Conservation (phyloP, 495 filamentous ascomycete species). For the Neurospora tetrasperma region DNA sequence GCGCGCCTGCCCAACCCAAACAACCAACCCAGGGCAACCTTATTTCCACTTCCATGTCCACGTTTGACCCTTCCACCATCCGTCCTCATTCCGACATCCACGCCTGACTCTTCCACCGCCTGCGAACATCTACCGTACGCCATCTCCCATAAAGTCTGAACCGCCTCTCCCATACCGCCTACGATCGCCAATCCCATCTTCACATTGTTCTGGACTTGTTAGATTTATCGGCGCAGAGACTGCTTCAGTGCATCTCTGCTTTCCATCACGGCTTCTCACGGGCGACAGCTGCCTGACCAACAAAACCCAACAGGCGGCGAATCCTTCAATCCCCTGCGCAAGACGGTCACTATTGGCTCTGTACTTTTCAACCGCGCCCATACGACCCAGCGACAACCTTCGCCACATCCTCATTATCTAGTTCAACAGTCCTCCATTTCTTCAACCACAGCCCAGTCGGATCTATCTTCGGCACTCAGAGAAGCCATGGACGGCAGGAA, state of each 20-base stretch:
- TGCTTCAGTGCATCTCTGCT: constrained; percentile 19
- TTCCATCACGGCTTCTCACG: constrained; percentile 23
- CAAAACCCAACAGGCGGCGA: constrained; percentile 3
- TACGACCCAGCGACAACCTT: constrained; percentile 17
- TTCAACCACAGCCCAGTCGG: not conserved
- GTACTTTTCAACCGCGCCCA: constrained; percentile 34
- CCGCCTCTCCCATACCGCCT: not conserved
- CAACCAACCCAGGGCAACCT: not conserved
- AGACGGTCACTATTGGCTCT: constrained; percentile 27
- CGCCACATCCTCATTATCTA: constrained; percentile 11
- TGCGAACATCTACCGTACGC: not conserved
- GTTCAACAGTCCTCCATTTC: constrained; percentile 12
- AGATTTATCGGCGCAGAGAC: constrained; percentile 12
- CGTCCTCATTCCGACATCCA: not conserved
- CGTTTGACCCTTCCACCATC: not conserved
- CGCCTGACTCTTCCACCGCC: not conserved
- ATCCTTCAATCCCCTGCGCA: constrained; percentile 1
- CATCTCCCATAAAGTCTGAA: not conserved
- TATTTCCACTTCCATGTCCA: not conserved
- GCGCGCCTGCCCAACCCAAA: not conserved
- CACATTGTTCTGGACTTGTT: not conserved
- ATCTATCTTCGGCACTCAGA: not conserved
- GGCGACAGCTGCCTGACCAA: constrained; percentile 9
- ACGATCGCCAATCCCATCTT: not conserved
- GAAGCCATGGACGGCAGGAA: constrained; percentile 73